Evolutionary conservation across 768 basidiomycete species (phyloP), one percentile per base, ranked within the genome.

Genomic region (Phaeotremella skinneri): DNA sequence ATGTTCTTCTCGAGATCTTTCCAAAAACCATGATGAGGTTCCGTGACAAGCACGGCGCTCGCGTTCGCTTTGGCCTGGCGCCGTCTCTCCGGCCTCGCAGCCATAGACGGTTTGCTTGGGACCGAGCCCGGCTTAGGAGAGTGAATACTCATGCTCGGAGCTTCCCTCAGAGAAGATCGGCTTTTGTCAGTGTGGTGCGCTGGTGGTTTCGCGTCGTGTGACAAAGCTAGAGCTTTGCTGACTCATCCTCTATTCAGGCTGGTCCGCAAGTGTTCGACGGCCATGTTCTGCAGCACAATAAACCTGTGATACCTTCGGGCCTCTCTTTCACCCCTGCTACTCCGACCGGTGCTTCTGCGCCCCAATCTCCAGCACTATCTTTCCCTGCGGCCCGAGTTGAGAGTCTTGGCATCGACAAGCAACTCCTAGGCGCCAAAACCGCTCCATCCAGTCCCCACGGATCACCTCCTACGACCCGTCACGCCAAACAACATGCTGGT

Each of bases 401-500:
- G 49, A 53, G 17, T 45, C 43, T 53, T 29, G 39, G 31, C 41
- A 21, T 49, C 27, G 34, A 57, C 25, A 50, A 26, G 45, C 54
- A 47, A 3, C 17, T 52, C 34, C 49, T 56, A 49, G 49, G 47
- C 3, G 53, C 62, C 23, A 62, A 64, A 48, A 73, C 74, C 7
- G 75, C 76, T 21, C 69, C 72, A 2, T 69, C 65, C 39, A 68
- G 69, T 34, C 76, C 77, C 3, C 71, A 73, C 39, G 64, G 60
- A 20, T 72, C 75, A 27, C 69, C 70, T n/a, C 63, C 61, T 17
- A 70, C 76, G 14, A 78, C 78, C 3, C 64, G 79, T 26, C 78
- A 77, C 53, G 57, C 71, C 17, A 79, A 82, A 60, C 70, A 77
- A 37, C 77, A 79, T 63, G 80, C 82, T 57, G 87, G 90, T 0